A percentile compares a stretch with the other conserved stretches of the same genome.
phyloP scores from a whole-genome alignment of 768 basidiomycete genomes.

The Serendipita indica region DNA sequence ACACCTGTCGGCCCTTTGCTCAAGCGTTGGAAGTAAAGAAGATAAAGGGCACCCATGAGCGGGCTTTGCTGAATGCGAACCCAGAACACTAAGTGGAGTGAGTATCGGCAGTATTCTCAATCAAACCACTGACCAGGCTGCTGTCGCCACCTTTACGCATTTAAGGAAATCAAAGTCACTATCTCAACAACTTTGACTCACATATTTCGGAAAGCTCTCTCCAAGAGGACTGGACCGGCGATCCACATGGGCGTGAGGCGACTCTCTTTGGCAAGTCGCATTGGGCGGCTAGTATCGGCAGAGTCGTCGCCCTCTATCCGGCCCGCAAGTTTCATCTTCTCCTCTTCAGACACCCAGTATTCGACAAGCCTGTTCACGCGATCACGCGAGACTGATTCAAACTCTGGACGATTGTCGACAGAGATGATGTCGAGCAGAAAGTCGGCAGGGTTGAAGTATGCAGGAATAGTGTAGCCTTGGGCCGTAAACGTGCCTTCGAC shows the following conservation, averaged over 20 bases:
- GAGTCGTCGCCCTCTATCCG: constrained; percentile 12
- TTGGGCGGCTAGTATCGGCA: constrained; percentile 9
- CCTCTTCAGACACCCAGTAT: constrained; percentile 10
- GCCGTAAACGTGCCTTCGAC: constrained; percentile 24
- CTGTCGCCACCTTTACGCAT: constrained; percentile 4
- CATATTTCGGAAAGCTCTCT: constrained; percentile 26
- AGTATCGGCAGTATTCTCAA: background rate
- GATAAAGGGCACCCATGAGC: constrained; percentile 20
- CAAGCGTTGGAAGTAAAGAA: constrained; percentile 26
- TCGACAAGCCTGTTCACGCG: constrained; percentile 9
- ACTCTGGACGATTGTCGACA: constrained; percentile 12
- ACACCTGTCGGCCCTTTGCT: constrained; percentile 20
- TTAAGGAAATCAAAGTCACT: constrained; percentile 17
- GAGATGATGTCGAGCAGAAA: constrained; percentile 26
- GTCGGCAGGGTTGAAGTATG: constrained; percentile 28
- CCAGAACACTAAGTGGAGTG: background rate
- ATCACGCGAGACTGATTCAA: constrained; percentile 9
- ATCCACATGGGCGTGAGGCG: constrained; percentile 22
- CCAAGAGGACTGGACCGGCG: constrained; percentile 26
- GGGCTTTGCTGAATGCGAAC: constrained; percentile 12
- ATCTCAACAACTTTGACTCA: constrained; percentile 22
- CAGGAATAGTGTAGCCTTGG: constrained; percentile 25
- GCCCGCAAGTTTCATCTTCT: constrained; percentile 11
- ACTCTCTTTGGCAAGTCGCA: background rate
- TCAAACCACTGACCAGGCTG: constrained; percentile 17